These are phyloP conservation scores for Centaurea solstitialis DNA, from an alignment of 129 eudicot species.

Conservation along the genomic window DNA sequence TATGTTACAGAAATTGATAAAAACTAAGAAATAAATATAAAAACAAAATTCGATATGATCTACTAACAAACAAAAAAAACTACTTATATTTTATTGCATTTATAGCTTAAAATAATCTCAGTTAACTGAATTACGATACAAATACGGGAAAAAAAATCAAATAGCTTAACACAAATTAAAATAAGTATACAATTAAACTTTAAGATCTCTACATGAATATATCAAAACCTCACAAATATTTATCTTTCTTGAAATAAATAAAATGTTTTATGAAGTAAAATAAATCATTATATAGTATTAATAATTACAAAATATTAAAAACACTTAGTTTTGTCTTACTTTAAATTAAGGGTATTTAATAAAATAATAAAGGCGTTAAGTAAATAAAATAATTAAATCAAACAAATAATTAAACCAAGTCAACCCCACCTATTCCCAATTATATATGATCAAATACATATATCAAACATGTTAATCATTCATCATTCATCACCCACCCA, in stretches of 20 bases:
- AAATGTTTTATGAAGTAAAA: neutral
- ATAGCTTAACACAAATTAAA: neutral
- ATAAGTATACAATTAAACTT: too few species aligned
- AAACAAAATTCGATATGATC: too few species aligned
- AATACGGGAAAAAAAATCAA: too few species aligned
- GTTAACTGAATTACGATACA: too few species aligned
- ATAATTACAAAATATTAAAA: neutral
- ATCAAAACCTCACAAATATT: neutral
- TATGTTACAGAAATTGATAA: too few species aligned
- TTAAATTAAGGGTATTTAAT: neutral
- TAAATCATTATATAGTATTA: too few species aligned
- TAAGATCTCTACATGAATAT: neutral
- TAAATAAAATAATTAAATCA: neutral
- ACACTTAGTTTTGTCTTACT: neutral
- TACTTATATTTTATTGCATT: too few species aligned
- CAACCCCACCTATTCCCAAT: conserved; percentile 27
- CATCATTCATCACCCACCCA: conserved; percentile 22
- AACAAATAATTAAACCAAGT: conserved; percentile 31
- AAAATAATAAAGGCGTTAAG: conserved; percentile 2
- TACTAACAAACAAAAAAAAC: too few species aligned
- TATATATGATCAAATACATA: conserved; percentile 19
- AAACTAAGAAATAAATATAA: too few species aligned
- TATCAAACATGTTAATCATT: conserved; percentile 30
- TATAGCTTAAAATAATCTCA: too few species aligned
- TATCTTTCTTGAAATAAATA: neutral